Percentiles rank a stretch among this genome's conserved stretches.
Conservation (phyloP, 768 basidiomycete species). For the Piloderma croceum region DNA sequence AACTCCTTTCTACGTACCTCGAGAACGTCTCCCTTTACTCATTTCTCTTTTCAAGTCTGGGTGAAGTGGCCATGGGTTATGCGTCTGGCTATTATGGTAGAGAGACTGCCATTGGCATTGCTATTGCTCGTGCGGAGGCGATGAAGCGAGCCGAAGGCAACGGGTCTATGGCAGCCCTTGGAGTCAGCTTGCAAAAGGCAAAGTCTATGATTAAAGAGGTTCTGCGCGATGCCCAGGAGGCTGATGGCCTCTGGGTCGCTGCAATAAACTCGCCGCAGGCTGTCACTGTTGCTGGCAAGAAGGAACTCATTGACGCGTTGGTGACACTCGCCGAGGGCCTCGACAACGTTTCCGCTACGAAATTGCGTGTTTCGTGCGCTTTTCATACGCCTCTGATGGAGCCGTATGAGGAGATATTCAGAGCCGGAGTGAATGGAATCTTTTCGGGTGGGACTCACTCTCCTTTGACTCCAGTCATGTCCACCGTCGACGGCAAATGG, state of each 20-base stretch:
- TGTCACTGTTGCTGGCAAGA: conserved; percentile 29
- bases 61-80: conserved; percentile 34
- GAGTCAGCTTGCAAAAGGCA: conserved; percentile 28
- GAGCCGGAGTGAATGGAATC: too few relatives aligned
- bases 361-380: conserved; percentile 21
- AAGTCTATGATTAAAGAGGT: conserved; percentile 29
- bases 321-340: conserved; percentile 22
- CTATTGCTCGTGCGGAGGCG: conserved; percentile 30
- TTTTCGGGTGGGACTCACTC: too few relatives aligned
- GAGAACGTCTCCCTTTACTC: too few relatives aligned
- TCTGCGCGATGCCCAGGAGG: conserved; percentile 20
- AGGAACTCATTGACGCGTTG: conserved; percentile 28
- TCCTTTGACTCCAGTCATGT: too few relatives aligned
- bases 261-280: conserved; percentile 33
- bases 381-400: conserved; percentile 31
- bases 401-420: too few relatives aligned
- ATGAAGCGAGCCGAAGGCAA: conserved; percentile 31
- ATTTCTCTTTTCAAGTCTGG: conserved; percentile 12
- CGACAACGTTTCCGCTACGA: conserved; percentile 27
- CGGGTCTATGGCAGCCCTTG: conserved; percentile 31
- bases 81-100: conserved; percentile 32
- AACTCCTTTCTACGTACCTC: conserved; percentile 4
- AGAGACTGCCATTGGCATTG: conserved; percentile 29
- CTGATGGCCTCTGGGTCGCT: conserved; percentile 28
- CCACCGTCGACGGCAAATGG: too few relatives aligned